Conservation (phyloP, 2,329 filamentous ascomycete species). For the Cladosporium austrohemisphaericum region DNA sequence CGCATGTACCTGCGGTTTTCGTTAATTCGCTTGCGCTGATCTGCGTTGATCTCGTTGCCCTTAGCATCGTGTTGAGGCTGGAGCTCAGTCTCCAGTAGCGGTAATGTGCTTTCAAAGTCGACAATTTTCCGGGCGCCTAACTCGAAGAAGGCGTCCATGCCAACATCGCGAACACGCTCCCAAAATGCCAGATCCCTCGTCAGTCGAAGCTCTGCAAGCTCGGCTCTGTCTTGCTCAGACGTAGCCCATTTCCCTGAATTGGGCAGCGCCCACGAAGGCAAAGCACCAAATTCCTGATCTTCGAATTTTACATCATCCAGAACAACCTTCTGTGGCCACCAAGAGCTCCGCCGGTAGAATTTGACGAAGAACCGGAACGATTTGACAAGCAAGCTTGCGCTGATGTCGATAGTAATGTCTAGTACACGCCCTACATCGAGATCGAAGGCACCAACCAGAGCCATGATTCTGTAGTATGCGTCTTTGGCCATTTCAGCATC, state of each 20-base stretch:
- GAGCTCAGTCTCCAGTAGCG: slow-evolving; percentile 28
- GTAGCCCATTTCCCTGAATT: slow-evolving; percentile 60
- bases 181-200: slow-evolving; percentile 75
- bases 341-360: slow-evolving; percentile 84
- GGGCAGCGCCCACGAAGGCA: slow-evolving; percentile 85
- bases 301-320: slow-evolving; percentile 47
- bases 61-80: slow-evolving; percentile 33
- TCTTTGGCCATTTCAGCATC: slow-evolving; percentile 74
- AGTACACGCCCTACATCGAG: slow-evolving; percentile 91
- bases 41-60: slow-evolving; percentile 35
- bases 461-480: slow-evolving; percentile 88
- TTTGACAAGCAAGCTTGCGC: slow-evolving; percentile 87
- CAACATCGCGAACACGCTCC: slow-evolving; percentile 69
- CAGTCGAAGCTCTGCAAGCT: slow-evolving; percentile 55
- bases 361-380: slow-evolving; percentile 94
- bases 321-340: slow-evolving; percentile 78
- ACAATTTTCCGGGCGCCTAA: slow-evolving; percentile 69
- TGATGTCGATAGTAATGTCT: slow-evolving; percentile 92
- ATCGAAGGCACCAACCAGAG: slow-evolving; percentile 93
- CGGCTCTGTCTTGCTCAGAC: slow-evolving; percentile 64
- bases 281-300: slow-evolving; percentile 55
- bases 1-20: slow-evolving; percentile 71
- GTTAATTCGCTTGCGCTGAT: slow-evolving; percentile 47
- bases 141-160: slow-evolving; percentile 84
- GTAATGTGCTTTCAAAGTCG: slow-evolving; percentile 47